Evolutionary conservation across 176 grass and related monocot genomes (phyloP).

Genomic region (Bolboschoenus planiculmis): DNA sequence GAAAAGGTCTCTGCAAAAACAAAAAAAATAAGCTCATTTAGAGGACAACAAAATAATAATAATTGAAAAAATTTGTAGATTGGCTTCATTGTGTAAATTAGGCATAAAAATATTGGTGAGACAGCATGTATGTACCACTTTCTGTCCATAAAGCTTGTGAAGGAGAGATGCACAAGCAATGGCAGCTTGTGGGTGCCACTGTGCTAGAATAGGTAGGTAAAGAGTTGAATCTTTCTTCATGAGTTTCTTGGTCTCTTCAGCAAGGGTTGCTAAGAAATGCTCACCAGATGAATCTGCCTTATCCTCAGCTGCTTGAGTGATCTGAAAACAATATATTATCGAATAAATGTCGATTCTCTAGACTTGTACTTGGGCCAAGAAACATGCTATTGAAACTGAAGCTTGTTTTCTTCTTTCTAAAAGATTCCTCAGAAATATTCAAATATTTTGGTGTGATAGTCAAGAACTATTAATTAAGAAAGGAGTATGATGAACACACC

Average conservation of each 20-base stretch:
- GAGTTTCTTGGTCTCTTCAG: conserved; percentile 77
- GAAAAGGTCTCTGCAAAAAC: conserved; percentile 73
- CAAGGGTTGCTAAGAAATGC: conserved; percentile 77
- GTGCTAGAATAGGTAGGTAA: conserved; percentile 66
- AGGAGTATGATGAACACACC: conserved; percentile 39
- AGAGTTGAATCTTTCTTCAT: conserved; percentile 83
- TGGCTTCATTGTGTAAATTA: not conserved
- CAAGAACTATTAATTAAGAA: conserved; percentile 21
- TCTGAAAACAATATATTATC: conserved; percentile 47
- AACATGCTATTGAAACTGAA: conserved; percentile 16
- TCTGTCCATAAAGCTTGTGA: conserved; percentile 94
- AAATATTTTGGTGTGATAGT: conserved; percentile 6
- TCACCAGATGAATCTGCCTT: conserved; percentile 59
- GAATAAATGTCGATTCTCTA: conserved; percentile 10
- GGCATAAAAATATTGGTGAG: not conserved
- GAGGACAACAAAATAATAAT: not conserved
- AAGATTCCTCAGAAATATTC: not conserved
- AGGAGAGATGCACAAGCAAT: conserved; percentile 88
- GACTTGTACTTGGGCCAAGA: conserved; percentile 15
- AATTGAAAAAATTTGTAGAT: not conserved
- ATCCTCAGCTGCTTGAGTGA: conserved; percentile 62
- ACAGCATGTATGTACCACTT: conserved; percentile 50
- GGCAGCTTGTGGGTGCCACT: conserved; percentile 80
- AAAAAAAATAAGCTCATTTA: not conserved
- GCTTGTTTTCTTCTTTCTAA: conserved; percentile 4